Evolutionary conservation across 441 rosid genomes (phyloP).

Genomic region (Erodium moschatum): DNA sequence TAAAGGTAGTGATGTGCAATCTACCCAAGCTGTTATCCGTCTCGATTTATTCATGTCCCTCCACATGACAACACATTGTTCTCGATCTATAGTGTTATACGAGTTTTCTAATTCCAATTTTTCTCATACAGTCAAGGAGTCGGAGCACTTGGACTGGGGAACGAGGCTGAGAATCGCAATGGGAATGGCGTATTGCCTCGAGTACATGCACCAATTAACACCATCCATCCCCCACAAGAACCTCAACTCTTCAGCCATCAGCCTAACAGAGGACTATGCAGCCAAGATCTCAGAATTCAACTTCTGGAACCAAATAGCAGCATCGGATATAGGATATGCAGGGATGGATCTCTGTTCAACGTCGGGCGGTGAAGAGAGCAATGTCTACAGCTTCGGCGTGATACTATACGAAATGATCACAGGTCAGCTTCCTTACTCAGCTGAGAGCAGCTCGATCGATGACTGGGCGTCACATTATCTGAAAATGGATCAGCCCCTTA

Average conservation of each 20-base stretch:
- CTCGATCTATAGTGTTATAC: too few species aligned
- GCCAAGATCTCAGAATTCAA: slow-evolving; percentile 49
- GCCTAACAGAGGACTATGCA: slow-evolving; percentile 57
- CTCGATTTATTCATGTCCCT: too few species aligned
- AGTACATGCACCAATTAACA: slow-evolving; percentile 49
- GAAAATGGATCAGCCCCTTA: slow-evolving; percentile 28
- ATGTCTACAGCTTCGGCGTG: slow-evolving; percentile 48
- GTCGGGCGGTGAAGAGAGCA: slow-evolving; percentile 24
- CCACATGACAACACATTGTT: too few species aligned
- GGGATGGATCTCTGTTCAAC: slow-evolving; percentile 28
- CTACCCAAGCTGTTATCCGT: too few species aligned
- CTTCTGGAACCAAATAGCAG: slow-evolving; percentile 36
- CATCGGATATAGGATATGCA: slow-evolving; percentile 31
- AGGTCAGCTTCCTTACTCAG: slow-evolving; percentile 37
- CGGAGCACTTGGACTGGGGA: slow-evolving; percentile 62
- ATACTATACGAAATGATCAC: slow-evolving; percentile 48
- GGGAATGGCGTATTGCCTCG: slow-evolving; percentile 57
- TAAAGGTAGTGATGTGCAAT: too few species aligned
- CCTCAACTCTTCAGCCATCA: slow-evolving; percentile 42
- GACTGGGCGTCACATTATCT: slow-evolving; percentile 45
- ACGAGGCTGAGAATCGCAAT: slow-evolving; percentile 55
- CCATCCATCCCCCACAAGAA: slow-evolving; percentile 43
- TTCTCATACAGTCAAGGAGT: slow-evolving; percentile 43
- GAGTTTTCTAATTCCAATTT: neutral
- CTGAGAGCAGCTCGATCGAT: slow-evolving; percentile 31